phyloP scores from a whole-genome alignment of 805 yeast genomes.

The Saccharomycopsis oosterbeekiorum region DNA sequence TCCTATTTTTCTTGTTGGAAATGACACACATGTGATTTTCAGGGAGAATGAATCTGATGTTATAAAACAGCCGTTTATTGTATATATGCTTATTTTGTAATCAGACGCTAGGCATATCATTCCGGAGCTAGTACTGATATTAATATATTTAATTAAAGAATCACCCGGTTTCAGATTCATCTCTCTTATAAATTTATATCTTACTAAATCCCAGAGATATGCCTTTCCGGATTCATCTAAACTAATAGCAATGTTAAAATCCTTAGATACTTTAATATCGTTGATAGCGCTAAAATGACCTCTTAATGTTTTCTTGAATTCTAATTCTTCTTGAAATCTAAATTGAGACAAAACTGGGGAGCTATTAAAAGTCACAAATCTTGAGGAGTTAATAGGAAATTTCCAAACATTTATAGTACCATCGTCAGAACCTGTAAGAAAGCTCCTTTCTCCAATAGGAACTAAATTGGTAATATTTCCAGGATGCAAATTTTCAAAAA shows the following conservation, averaged over 20 bases:
- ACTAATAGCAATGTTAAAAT: constrained; percentile 46
- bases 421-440: constrained; percentile 43
- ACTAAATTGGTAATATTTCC: constrained; percentile 31
- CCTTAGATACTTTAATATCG: constrained; percentile 38
- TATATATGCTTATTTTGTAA: constrained; percentile 30
- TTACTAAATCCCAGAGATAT: constrained; percentile 54
- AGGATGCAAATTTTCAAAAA: constrained; percentile 36
- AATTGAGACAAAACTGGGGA: constrained; percentile 18
- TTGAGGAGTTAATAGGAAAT: constrained; percentile 27
- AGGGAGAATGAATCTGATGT: constrained; percentile 20
- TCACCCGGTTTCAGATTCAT: constrained; percentile 10
- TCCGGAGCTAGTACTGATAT: constrained; percentile 49
- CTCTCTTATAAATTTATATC: constrained; percentile 39
- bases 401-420: constrained; percentile 58
- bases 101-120: constrained; percentile 33
- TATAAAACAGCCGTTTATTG: constrained; percentile 42
- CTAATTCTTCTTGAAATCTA: constrained; percentile 25
- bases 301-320: constrained; percentile 37
- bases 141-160: constrained; percentile 25
- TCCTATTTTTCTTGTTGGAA: constrained; percentile 22
- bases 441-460: constrained; percentile 32
- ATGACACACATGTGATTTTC: constrained; percentile 18
- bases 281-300: constrained; percentile 46
- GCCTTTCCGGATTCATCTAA: constrained; percentile 46
- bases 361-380: constrained; percentile 14